phyloP scores from a whole-genome alignment of 1,139 yeast genomes.

The Saccharomycopsis crataegensis region DNA sequence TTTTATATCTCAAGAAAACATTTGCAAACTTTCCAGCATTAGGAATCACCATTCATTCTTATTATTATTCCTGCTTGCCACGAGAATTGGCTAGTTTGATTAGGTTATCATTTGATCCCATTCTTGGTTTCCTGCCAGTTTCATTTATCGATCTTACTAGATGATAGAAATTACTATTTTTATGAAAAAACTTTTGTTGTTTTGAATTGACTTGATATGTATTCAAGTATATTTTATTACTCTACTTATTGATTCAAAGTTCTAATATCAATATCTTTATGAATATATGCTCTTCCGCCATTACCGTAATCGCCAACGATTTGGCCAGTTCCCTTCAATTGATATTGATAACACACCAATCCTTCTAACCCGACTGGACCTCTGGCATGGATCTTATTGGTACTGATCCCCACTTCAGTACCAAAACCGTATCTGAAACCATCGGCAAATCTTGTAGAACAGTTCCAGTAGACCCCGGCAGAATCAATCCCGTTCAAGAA shows the following conservation, averaged over 20 bases:
- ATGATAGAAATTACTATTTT: too few species aligned
- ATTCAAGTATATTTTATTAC: too few species aligned
- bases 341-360: constrained; percentile 90
- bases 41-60: too few species aligned
- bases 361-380: constrained; percentile 99
- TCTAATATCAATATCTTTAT: constrained; percentile 40
- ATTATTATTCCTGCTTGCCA: too few species aligned
- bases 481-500: constrained; percentile 87
- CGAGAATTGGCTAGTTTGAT: too few species aligned
- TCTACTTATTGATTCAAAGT: neutral
- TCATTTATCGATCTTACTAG: too few species aligned
- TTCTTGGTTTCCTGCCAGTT: too few species aligned
- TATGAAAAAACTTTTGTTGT: too few species aligned
- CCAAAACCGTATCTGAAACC: constrained; percentile 99
- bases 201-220: too few species aligned
- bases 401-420: constrained; percentile 95
- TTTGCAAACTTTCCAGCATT: too few species aligned
- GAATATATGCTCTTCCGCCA: constrained; percentile 73
- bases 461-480: constrained; percentile 98
- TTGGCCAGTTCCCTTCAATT: constrained; percentile 86
- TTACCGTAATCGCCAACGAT: constrained; percentile 87
- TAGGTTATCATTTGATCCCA: too few species aligned
- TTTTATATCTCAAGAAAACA: too few species aligned
- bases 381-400: constrained; percentile 94
- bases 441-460: constrained; percentile 94